phyloP scores from a whole-genome alignment of 2,329 filamentous ascomycete genomes.

The Sporothrix sp. region DNA sequence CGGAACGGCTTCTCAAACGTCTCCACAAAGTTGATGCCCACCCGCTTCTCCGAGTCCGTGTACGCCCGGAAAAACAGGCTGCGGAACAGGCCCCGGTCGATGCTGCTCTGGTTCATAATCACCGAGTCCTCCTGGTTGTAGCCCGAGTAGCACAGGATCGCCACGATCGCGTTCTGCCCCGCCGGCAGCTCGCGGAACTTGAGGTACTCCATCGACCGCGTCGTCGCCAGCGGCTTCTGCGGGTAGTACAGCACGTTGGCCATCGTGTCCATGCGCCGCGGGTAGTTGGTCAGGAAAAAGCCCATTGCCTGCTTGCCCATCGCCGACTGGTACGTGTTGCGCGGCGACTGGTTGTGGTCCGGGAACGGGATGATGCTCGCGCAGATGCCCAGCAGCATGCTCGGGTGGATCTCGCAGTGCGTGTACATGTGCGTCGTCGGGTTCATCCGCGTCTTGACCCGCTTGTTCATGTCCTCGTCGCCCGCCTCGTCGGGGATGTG shows the following conservation, averaged over 20 bases:
- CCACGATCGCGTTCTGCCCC: constrained; percentile 96
- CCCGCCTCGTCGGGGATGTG: constrained; percentile 38
- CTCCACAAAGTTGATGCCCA: constrained; percentile 88
- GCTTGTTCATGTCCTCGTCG: constrained; percentile 69
- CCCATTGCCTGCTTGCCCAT: constrained; percentile 99
- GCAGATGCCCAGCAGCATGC: constrained; percentile 97
- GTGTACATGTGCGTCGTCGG: constrained; percentile 86
- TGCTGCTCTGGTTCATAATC: constrained; percentile 99
- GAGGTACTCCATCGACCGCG: constrained; percentile 95
- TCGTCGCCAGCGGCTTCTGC: constrained; percentile 93
- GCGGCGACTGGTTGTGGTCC: constrained; percentile 95
- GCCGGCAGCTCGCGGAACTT: constrained; percentile 96
- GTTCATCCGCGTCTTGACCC: constrained; percentile 81
- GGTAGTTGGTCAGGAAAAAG: constrained; percentile 95
- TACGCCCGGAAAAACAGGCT: constrained; percentile 98
- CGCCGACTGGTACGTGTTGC: constrained; percentile 98
- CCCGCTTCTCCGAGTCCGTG: constrained; percentile 91
- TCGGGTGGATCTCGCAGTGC: constrained; percentile 97
- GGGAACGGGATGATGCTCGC: constrained; percentile 99
- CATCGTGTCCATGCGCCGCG: constrained; percentile 98
- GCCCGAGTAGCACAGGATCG: constrained; percentile 92
- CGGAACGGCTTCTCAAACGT: constrained; percentile 92
- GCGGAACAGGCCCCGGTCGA: constrained; percentile 92
- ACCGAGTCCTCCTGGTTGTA: constrained; percentile 99
- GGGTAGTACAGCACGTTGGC: constrained; percentile 98